A percentile compares a stretch with the other conserved stretches of the same genome.
Evolutionary conservation across 257 asterid species (phyloP).

Genomic region (Leonotis leonurus): DNA sequence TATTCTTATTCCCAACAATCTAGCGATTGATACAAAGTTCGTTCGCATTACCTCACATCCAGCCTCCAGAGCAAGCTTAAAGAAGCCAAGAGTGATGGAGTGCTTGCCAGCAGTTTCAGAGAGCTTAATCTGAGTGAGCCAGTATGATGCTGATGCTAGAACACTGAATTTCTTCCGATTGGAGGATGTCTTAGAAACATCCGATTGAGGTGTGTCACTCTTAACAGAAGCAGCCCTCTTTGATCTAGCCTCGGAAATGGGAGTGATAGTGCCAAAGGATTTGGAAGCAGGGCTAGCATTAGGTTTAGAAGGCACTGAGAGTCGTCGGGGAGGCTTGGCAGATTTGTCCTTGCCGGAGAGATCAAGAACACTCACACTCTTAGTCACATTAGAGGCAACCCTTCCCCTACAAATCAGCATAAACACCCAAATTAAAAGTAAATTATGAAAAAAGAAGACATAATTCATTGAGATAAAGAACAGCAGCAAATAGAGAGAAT

Average conservation of each 20-base stretch:
- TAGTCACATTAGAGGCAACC: constrained; percentile 49
- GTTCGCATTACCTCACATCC: constrained; percentile 97
- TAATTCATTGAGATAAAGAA: neutral
- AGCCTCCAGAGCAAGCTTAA: constrained; percentile 80
- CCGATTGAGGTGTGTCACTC: constrained; percentile 57
- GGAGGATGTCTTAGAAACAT: constrained; percentile 49
- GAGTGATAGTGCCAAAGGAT: constrained; percentile 57
- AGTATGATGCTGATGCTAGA: constrained; percentile 70
- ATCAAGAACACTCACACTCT: constrained; percentile 72
- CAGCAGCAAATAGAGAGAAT: neutral
- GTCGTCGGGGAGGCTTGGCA: constrained; percentile 80
- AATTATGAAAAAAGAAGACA: neutral
- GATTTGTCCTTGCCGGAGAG: constrained; percentile 70
- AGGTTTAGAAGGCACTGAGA: constrained; percentile 72
- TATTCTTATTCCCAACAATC: neutral
- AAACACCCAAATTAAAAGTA: no score
- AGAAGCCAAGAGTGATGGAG: constrained; percentile 76
- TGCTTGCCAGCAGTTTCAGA: constrained; percentile 84
- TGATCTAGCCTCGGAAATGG: constrained; percentile 65
- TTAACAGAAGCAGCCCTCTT: constrained; percentile 35
- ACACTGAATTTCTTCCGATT: constrained; percentile 48
- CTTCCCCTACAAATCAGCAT: constrained; percentile 36
- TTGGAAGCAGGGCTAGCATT: constrained; percentile 51
- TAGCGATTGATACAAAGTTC: neutral
- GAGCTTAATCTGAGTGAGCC: constrained; percentile 76